These are phyloP conservation scores for Vaccinium corymbosum DNA, from an alignment of 148 eudicot genomes.

Conservation along the genomic window DNA sequence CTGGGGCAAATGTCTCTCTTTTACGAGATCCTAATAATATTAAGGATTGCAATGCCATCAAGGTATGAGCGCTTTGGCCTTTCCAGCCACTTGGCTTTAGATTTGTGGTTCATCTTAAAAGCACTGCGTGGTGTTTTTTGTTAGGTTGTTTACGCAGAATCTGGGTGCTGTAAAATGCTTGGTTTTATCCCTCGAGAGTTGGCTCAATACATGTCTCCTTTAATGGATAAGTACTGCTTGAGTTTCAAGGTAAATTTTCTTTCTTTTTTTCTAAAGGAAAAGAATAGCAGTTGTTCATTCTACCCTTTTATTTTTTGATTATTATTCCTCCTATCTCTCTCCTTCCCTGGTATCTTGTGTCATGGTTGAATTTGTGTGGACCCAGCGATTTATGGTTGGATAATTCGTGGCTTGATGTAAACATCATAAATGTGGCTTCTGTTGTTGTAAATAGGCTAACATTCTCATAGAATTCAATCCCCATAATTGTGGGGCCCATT, in stretches of 20 bases:
- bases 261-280: neutral
- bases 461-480: neutral
- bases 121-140: slow-evolving; percentile 19
- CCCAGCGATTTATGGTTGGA: neutral
- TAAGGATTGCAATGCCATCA: slow-evolving; percentile 84
- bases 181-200: slow-evolving; percentile 78
- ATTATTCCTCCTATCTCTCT: neutral
- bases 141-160: slow-evolving; percentile 66
- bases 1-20: slow-evolving; percentile 30
- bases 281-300: neutral
- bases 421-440: neutral
- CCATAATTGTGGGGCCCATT: neutral
- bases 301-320: neutral
- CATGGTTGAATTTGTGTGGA: neutral
- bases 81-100: neutral
- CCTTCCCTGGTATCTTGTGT: neutral
- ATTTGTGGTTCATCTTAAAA: slow-evolving; percentile 14
- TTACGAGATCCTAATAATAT: slow-evolving; percentile 43
- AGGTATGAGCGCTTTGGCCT: slow-evolving; percentile 41
- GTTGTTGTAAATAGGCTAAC: neutral
- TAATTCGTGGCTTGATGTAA: neutral
- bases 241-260: slow-evolving; percentile 12
- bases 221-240: slow-evolving; percentile 58
- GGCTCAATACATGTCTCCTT: slow-evolving; percentile 63
- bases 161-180: slow-evolving; percentile 36